Evolutionary conservation across 768 basidiomycete genomes (phyloP), one percentile per base, ranked within the genome.

Genomic region (Phylloporus rhodoxanthus): DNA sequence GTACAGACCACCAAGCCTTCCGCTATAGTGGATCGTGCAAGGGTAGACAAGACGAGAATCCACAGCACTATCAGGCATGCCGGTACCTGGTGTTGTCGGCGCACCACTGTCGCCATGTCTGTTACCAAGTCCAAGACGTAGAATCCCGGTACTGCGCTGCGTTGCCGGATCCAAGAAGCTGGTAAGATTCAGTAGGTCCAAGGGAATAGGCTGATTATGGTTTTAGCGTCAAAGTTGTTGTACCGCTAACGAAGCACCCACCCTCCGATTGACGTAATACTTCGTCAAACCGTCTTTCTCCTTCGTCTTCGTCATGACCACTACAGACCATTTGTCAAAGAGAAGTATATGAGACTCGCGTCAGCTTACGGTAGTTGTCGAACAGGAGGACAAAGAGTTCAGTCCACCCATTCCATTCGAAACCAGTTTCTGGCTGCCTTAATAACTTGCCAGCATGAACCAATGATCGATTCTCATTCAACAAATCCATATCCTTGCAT

Each of bases 361-460:
- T 13, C 23, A 13, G 70, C 89, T 67, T 51, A 91, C 92, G 68
- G 59, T 97, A 99, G 60, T 98, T 92, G 67, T 99, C 96, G 58
- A 99, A 96, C 3, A 99, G 72, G 46, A 97, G 74, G 8, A 95
- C 86, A 54, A 85, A 87, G 7, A 95, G 76, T 66, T 97, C 93
- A 38, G 81, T 84, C 90, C 91, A 95, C 36, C 85, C 88, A 54
- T 79, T 90, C 84, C 85, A 88, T 64, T 87, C 85, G 55, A 92
- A 81, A 11, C 88, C 90, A 26, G 84, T 84, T 52, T 96, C 93
- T 13, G 91, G 88, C 58, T 93, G 91, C 43, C 92, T 80, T 45
- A 87, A 76, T 23, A 97, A 71, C 56, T 84, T 90, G 6, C 92
- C 85, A 1, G 85, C 80, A 60, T 93, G 82, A 28, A 97, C 83